Percentiles rank a stretch among this genome's conserved stretches.
These are phyloP conservation scores for Podospora sp. DNA, from an alignment of 495 filamentous ascomycete species.

Conservation along the genomic window DNA sequence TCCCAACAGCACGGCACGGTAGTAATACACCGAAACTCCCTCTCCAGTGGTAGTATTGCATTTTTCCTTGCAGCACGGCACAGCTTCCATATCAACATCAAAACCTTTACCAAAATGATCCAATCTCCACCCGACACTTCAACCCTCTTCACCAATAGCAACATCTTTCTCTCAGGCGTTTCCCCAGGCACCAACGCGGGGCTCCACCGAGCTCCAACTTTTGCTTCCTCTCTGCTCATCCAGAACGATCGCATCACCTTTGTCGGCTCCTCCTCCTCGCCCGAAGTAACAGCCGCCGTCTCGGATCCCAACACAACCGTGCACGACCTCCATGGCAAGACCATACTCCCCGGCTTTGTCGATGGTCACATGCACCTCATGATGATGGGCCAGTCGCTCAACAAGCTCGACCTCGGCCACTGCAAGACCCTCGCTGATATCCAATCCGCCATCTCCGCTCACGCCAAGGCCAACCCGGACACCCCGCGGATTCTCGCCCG, in stretches of 20 bases:
- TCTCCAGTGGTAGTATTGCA: background rate
- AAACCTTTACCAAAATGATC: conserved; percentile 18
- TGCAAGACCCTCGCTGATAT: conserved; percentile 61
- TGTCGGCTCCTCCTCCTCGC: conserved; percentile 48
- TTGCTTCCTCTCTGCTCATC: conserved; percentile 44
- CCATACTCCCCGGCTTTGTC: conserved; percentile 65
- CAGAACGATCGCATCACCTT: conserved; percentile 39
- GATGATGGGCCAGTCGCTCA: conserved; percentile 60
- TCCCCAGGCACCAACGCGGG: conserved; percentile 33
- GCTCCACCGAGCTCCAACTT: conserved; percentile 33
- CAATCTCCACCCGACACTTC: conserved; percentile 9
- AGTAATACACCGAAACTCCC: background rate
- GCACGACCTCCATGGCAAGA: conserved; percentile 50
- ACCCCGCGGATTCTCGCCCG: conserved; percentile 56
- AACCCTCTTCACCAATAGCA: conserved; percentile 40
- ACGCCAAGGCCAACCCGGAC: conserved; percentile 53
- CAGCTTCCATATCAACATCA: conserved; percentile 18
- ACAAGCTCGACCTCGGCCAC: conserved; percentile 55
- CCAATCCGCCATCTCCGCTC: conserved; percentile 49
- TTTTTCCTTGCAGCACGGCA: background rate
- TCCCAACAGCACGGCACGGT: conserved; percentile 10
- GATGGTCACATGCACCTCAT: conserved; percentile 67
- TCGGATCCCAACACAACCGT: conserved; percentile 38
- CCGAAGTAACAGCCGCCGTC: conserved; percentile 35
- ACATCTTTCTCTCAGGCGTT: conserved; percentile 31